phyloP scores from a whole-genome alignment of 2,329 filamentous ascomycete species.

The Aspergillus persii region DNA sequence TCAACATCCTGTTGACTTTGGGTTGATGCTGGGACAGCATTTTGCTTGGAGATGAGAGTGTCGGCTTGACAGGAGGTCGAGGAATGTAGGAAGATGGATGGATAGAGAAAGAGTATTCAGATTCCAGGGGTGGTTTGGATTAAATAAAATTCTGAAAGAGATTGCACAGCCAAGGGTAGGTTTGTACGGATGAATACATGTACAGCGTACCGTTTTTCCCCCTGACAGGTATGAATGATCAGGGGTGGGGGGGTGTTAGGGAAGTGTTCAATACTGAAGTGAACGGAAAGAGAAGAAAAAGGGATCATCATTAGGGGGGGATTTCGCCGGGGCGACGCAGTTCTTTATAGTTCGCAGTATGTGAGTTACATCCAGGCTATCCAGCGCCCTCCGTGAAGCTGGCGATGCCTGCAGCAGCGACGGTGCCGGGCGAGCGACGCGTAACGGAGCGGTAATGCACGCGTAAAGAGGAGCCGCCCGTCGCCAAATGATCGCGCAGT shows the following conservation, averaged over 20 bases:
- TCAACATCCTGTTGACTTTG: slow-evolving; percentile 15
- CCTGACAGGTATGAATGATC: background rate
- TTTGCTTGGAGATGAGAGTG: background rate
- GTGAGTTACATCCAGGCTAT: background rate
- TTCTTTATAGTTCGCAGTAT: background rate
- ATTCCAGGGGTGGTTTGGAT: background rate
- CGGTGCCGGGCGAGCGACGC: slow-evolving; percentile 20
- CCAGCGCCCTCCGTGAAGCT: slow-evolving; percentile 2
- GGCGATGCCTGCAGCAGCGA: slow-evolving; percentile 11
- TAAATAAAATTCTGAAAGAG: background rate
- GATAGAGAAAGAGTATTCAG: background rate
- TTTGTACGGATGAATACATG: slow-evolving; percentile 3
- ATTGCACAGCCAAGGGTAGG: background rate
- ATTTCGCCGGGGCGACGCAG: background rate
- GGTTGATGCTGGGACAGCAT: slow-evolving; percentile 2
- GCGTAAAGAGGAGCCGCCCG: slow-evolving; percentile 33
- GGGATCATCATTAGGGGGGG: background rate
- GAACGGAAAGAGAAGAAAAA: background rate
- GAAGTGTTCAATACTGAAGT: background rate
- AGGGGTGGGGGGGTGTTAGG: slow-evolving; percentile 1
- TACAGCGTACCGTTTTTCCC: background rate
- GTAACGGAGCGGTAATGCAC: slow-evolving; percentile 22
- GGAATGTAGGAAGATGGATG: background rate
- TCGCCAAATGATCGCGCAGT: slow-evolving; percentile 40
- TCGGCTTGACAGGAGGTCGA: background rate